Evolutionary conservation across 163 green algal genomes (phyloP).

Genomic region (Chloromonas sp.): DNA sequence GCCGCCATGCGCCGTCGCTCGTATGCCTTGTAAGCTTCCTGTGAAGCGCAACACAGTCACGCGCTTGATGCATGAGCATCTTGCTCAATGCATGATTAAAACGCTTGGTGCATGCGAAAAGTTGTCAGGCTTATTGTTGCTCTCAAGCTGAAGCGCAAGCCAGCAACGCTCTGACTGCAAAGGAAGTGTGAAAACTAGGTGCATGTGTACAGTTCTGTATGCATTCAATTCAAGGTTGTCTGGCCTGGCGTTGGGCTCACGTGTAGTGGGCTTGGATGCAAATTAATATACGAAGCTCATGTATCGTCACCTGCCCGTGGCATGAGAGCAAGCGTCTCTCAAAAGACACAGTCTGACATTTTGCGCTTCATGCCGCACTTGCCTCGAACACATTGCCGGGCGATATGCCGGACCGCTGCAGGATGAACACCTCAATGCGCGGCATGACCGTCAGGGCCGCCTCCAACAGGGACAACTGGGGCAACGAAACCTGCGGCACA

Average conservation of each 20-base stretch:
- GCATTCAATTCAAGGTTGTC: not conserved
- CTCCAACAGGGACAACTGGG: conserved; percentile 38
- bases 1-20: not conserved
- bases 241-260: not conserved
- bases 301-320: not conserved
- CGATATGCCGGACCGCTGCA: conserved; percentile 46
- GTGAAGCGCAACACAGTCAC: too few relatives aligned
- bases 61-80: too few relatives aligned
- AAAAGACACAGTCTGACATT: not conserved
- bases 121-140: too few relatives aligned
- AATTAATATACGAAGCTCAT: not conserved
- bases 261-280: not conserved
- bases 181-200: too few relatives aligned
- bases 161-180: too few relatives aligned
- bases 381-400: conserved; percentile 56
- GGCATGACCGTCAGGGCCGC: conserved; percentile 25
- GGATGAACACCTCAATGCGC: conserved; percentile 47
- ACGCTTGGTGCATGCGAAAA: too few relatives aligned
- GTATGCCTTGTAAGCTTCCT: not conserved
- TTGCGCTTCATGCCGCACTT: not conserved
- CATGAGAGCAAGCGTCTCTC: not conserved
- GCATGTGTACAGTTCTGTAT: not conserved
- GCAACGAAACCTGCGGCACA: conserved; percentile 46
- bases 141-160: too few relatives aligned
- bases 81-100: too few relatives aligned